Conservation (phyloP, 345 rosid genomes). For the Eucalyptus cloeziana region DNA sequence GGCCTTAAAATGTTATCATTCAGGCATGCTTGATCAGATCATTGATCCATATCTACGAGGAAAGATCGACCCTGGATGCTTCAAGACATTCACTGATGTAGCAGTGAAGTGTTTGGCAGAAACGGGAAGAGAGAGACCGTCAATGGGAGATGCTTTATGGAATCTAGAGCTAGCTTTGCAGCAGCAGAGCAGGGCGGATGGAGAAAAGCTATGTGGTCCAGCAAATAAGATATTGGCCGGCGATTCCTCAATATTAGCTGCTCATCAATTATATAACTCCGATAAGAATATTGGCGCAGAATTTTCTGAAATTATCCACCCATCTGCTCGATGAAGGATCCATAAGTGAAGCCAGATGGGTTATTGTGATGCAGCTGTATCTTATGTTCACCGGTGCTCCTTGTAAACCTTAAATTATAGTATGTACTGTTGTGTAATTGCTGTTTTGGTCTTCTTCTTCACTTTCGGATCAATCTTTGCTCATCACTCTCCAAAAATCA, state of each 20-base stretch:
- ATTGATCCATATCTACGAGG: conserved; percentile 5
- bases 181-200: neutral
- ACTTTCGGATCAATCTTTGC: neutral
- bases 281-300: neutral
- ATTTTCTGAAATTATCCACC: conserved; percentile 9
- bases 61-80: neutral
- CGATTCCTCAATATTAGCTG: neutral
- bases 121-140: conserved; percentile 1
- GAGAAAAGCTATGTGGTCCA: neutral
- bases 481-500: neutral
- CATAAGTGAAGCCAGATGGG: neutral
- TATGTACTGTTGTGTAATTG: neutral
- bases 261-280: neutral
- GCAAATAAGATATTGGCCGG: neutral
- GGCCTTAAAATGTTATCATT: neutral
- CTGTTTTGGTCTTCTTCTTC: neutral
- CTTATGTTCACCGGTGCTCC: neutral
- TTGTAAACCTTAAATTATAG: neutral
- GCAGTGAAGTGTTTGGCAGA: conserved; percentile 1
- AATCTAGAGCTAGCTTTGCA: conserved; percentile 9
- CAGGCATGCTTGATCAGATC: neutral
- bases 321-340: conserved; percentile 3
- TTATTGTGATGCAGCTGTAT: neutral
- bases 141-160: conserved; percentile 2
- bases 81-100: neutral